Evolutionary conservation across 352 stramenopile genomes (phyloP).

Genomic region (Globisporangium rhizosaccharum): DNA sequence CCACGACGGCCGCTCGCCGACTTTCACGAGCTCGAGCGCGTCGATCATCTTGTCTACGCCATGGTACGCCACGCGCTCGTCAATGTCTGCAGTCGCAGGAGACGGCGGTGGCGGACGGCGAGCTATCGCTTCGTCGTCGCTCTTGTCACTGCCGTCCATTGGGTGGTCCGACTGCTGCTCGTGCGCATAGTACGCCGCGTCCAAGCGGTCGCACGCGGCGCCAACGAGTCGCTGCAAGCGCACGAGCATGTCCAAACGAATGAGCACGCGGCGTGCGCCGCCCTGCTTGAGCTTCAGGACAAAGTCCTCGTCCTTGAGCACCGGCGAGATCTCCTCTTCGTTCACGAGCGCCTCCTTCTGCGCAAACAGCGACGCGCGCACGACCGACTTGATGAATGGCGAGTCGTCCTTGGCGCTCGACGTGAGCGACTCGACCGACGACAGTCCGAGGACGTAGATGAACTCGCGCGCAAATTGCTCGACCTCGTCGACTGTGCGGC

Average conservation of each 20-base stretch:
- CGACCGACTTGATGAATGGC: slow-evolving; percentile 75
- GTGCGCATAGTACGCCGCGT: slow-evolving; percentile 31
- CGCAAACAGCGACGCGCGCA: slow-evolving; percentile 52
- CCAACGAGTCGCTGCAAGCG: slow-evolving; percentile 61
- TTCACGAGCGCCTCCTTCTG: slow-evolving; percentile 72
- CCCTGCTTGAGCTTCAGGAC: slow-evolving; percentile 83
- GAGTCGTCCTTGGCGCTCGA: slow-evolving; percentile 77
- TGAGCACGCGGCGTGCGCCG: slow-evolving; percentile 72
- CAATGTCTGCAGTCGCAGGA: slow-evolving; percentile 43
- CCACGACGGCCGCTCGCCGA: slow-evolving; percentile 74
- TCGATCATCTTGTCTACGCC: slow-evolving; percentile 60
- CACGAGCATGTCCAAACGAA: slow-evolving; percentile 83
- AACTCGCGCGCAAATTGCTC: slow-evolving; percentile 82
- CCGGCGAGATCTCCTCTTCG: slow-evolving; percentile 60
- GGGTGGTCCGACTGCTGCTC: slow-evolving; percentile 3
- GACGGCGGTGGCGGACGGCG: slow-evolving; percentile 12
- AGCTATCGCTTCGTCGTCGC: slow-evolving; percentile 1
- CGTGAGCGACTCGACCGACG: slow-evolving; percentile 39
- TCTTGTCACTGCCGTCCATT: slow-evolving; percentile 10
- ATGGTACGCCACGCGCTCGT: slow-evolving; percentile 68
- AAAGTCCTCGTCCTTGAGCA: slow-evolving; percentile 87
- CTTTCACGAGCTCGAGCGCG: slow-evolving; percentile 55
- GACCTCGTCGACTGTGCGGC: slow-evolving; percentile 76
- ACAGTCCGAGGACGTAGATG: slow-evolving; percentile 79
- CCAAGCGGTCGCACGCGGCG: slow-evolving; percentile 52